Evolutionary conservation across 2,329 filamentous ascomycete species (phyloP), one percentile per base, ranked within the genome.

Genomic region (Colletotrichum plurivorum): DNA sequence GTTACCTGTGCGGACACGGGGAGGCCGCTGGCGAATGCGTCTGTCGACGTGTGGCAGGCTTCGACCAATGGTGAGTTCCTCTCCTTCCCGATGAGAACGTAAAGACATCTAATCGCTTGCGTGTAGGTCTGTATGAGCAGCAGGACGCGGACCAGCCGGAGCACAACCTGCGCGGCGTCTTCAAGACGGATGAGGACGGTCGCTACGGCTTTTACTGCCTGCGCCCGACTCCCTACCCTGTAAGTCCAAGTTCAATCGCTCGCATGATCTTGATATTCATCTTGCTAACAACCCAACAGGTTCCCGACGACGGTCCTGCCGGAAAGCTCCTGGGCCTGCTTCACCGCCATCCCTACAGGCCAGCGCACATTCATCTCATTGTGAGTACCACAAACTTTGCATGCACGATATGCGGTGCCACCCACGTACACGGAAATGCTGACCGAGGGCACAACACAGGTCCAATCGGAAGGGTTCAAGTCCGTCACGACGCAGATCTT

Each of bases 41-140:
- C 88, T 22, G 85, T 96, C 43, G 93, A 95, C 75, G 86, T 95
- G 60, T 96, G 93, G 93, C 90, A 95, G 76, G 92, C 92, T 0
- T 92, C 89, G 0, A 92, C 93, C 39, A 95, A 95, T 75, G 84
- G 88, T 80, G 78, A 76, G 77, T 4, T 5, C 22, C n/a, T 4
- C 36, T 16, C 27, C 16, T 39, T 22, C 3, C 15, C 41, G 16
- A 31, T 25, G 4, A 16, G 25, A n/a, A n/a, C 18, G 22, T 15
- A 2, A 10, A 3, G 27, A n/a, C 1, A 8, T n/a, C 46, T 65
- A 7, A 59, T 10, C 18, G 31, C 79, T 39, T 8, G 46, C 16
- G 3, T 18, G 20, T 25, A 72, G 66, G 66, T 4, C 31, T 73
- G 18, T 89, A 89, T 72, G 90, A 92, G 79, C 89, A 92, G 79